These are phyloP conservation scores for Starmerella cellae DNA, from an alignment of 805 yeast genomes.

Conservation along the genomic window DNA sequence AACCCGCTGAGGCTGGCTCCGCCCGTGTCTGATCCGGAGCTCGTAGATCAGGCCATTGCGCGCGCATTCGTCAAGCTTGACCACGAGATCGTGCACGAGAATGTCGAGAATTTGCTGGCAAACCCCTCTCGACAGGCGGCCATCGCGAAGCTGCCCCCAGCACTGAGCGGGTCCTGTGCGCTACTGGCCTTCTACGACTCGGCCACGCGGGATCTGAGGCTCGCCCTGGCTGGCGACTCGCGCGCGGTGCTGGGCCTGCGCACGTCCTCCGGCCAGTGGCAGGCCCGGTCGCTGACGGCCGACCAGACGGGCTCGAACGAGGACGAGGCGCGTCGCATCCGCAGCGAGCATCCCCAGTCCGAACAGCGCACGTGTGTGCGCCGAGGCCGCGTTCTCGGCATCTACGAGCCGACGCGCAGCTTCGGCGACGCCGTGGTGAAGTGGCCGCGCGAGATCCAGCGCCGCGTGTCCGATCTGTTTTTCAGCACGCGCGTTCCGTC, in stretches of 20 bases:
- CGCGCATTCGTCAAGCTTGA: conserved; percentile 73
- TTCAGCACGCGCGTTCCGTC: conserved; percentile 58
- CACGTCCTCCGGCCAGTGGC: conserved; percentile 57
- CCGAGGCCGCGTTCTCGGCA: conserved; percentile 80
- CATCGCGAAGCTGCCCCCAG: conserved; percentile 73
- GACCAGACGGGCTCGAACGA: conserved; percentile 94
- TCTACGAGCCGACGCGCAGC: conserved; percentile 89
- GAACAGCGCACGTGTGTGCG: conserved; percentile 56
- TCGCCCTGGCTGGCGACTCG: conserved; percentile 94
- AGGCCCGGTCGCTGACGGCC: conserved; percentile 68
- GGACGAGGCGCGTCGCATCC: conserved; percentile 69
- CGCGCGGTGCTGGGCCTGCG: conserved; percentile 69
- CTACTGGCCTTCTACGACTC: conserved; percentile 78
- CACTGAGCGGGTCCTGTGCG: conserved; percentile 91
- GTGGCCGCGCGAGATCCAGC: conserved; percentile 63
- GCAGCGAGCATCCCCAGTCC: conserved; percentile 70
- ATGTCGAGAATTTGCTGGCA: conserved; percentile 54
- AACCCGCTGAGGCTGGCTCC: conserved; percentile 43
- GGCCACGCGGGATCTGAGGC: conserved; percentile 52
- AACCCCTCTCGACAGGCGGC: conserved; percentile 51
- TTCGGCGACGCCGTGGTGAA: conserved; percentile 96
- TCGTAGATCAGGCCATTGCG: conserved; percentile 66
- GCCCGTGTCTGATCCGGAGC: conserved; percentile 34
- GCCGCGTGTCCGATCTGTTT: conserved; percentile 54
- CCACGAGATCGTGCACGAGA: conserved; percentile 68